phyloP scores from a whole-genome alignment of 768 basidiomycete genomes.

The Amanita brunnescens region DNA sequence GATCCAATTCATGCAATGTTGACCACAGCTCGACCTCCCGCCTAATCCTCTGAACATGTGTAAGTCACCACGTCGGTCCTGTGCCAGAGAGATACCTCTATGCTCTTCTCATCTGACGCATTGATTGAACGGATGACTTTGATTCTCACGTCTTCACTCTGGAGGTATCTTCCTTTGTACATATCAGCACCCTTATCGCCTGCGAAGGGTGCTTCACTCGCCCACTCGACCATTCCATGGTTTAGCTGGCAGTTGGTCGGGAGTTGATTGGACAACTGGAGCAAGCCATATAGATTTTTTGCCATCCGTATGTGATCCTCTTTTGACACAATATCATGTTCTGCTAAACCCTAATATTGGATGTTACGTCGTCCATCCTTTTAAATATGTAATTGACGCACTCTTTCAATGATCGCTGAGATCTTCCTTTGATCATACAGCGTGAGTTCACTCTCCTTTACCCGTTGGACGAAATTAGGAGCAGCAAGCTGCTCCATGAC shows the following conservation, averaged over 20 bases:
- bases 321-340: constrained; percentile 23
- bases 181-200: constrained; percentile 29
- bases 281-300: constrained; percentile 41
- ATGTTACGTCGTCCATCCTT: too few relatives aligned
- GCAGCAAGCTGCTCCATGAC: constrained; percentile 29
- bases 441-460: constrained; percentile 21
- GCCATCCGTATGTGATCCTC: constrained; percentile 34
- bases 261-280: constrained; percentile 33
- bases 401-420: too few relatives aligned
- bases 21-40: not conserved
- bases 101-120: not conserved
- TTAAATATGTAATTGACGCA: too few relatives aligned
- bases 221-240: constrained; percentile 41
- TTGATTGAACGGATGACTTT: not conserved
- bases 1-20: not conserved
- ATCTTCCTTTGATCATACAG: constrained; percentile 25
- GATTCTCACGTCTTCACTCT: not conserved
- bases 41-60: not conserved
- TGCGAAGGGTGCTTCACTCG: constrained; percentile 40
- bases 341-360: constrained; percentile 22
- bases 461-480: constrained; percentile 33
- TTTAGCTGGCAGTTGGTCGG: constrained; percentile 42
- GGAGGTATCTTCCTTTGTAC: not conserved
- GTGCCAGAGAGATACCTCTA: not conserved
- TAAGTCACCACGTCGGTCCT: not conserved